Percentiles rank a stretch among this genome's conserved stretches.
phyloP scores from a whole-genome alignment of 1,284 basidiomycete species.

The Meira nashicola region DNA sequence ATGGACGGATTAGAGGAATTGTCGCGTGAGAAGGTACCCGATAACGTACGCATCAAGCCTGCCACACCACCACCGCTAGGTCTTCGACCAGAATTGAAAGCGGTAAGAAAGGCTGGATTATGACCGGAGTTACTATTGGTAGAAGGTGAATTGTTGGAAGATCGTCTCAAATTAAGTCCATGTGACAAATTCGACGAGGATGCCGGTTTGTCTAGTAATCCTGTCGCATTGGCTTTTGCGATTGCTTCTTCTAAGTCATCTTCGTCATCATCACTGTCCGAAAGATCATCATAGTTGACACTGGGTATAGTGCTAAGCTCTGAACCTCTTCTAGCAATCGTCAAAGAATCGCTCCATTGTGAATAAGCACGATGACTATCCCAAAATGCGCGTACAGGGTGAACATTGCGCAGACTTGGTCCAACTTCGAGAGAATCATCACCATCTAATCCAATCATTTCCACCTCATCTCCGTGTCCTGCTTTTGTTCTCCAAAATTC shows the following conservation, averaged over 20 bases:
- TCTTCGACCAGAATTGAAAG: constrained; percentile 12
- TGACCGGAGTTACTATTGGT: not conserved
- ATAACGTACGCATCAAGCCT: constrained; percentile 17
- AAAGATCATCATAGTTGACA: not conserved
- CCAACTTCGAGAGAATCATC: constrained; percentile 24
- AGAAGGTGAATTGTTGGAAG: not conserved
- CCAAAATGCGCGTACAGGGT: constrained; percentile 37
- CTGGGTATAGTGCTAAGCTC: not conserved
- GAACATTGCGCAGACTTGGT: constrained; percentile 24
- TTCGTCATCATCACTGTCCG: not conserved
- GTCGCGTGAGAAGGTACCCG: constrained; percentile 20
- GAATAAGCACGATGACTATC: constrained; percentile 23
- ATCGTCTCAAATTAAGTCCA: not conserved
- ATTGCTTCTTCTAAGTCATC: not conserved
- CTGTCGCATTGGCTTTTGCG: too few species aligned
- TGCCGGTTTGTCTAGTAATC: not conserved
- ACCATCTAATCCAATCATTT: not conserved
- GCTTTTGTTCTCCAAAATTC: constrained; percentile 24
- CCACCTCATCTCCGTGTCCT: constrained; percentile 5
- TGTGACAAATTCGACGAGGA: not conserved
- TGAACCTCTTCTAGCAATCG: constrained; percentile 13
- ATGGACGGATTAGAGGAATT: constrained; percentile 15
- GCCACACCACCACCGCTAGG: constrained; percentile 17
- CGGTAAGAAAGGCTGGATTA: not conserved
- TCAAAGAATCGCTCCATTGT: constrained; percentile 23